Base-by-base conservation (phyloP, 2,329 filamentous ascomycete genomes). In the Colletotrichum liriopes region DNA sequence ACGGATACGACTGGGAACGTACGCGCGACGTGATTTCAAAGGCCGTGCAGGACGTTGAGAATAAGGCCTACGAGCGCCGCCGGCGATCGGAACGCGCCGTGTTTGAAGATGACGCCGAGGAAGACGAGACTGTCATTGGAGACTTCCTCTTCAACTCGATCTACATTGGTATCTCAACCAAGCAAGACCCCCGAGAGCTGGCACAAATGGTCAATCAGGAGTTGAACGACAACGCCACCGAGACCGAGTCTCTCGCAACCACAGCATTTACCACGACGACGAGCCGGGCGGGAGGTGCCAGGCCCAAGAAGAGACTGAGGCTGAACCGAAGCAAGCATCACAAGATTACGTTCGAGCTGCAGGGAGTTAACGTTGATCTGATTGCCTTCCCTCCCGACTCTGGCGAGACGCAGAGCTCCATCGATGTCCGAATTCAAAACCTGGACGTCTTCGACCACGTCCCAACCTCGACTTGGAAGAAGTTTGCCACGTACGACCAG, bases 121-220 rank as follows among this genome's bases (percentile, higher is more conserved):
- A 97, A 60, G 93, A 95, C 54, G 93, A 95, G 81, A 94, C 91
- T 16, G 93, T 93, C 7, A 97, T 98, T 81, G 95, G 94, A 7
- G 97, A 99, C 80, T 97, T 97, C 76, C 86, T 99, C 20, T 99
- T 99, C 87, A 98, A 99, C 80, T 99, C 96, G 0, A 98, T 99
- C 66, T 99, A 98, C 84, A 98, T 99, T 77, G 95, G 94, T 18
- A 93, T 99, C 23, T 93, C 96, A 0, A 89, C 93, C 14, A 96
- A 95, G 76, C 91, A 93, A 70, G 96, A 98, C 76, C 94, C 95
- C 6, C 90, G 90, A 65, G 94, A 97, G 39, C 87, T 98, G 12
- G 88, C 94, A 5, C 90, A 91, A 56, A 93, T 93, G 49, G 98
- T 99, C 82, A 98, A 98, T 78, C 91, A 93, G 69, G 91, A 96